Evolutionary conservation across 2,329 filamentous ascomycete genomes (phyloP), one percentile per base, ranked within the genome.

Genomic region (Cylindrodendrum hubeiense): DNA sequence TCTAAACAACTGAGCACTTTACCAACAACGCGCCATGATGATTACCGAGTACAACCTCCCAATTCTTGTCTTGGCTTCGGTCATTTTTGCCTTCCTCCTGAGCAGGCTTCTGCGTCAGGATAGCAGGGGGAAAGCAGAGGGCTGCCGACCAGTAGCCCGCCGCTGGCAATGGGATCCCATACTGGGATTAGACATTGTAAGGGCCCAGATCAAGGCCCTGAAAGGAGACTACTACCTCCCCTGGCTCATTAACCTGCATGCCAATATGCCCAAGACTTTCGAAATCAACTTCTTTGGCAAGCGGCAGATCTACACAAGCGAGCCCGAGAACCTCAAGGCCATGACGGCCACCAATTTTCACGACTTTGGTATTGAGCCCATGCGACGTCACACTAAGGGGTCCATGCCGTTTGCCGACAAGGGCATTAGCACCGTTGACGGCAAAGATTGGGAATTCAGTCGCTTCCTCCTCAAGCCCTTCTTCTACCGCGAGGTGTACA

Each of bases 321-420:
- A 71, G 52, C 63, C 65, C 46, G 68, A 71, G 33, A 69, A 67
- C 49, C 60, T 71, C 53, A 71, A 71, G 30, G 68, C 67, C 2
- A 67, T 71, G 65, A 69, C 66, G 4, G 69, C 69, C 7, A 71
- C 69, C 22, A 68, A 71, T 19, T 71, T 70, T 47, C 59, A 66
- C n/a, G 64, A 67, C 28, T 71, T 69, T 50, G 68, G 69, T 13
- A 60, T 71, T 21, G 68, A 71, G 43, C 68, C 69, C 0, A 71
- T 71, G 26, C 66, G 69, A 10, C 67, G 65, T 5, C 60, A 72
- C 2, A 67, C 68, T 6, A 64, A 64, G 1, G 67, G 67, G 2
- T 61, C 62, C 2, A 63, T 65, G 46, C 69, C 69, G 0, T 71
- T 71, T 24, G 69, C 69, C 17, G 56, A 70, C 28, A 71, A 71